Evolutionary conservation across 75 land plant species (phyloP).

Genomic region (Adiantum capillusveneris): DNA sequence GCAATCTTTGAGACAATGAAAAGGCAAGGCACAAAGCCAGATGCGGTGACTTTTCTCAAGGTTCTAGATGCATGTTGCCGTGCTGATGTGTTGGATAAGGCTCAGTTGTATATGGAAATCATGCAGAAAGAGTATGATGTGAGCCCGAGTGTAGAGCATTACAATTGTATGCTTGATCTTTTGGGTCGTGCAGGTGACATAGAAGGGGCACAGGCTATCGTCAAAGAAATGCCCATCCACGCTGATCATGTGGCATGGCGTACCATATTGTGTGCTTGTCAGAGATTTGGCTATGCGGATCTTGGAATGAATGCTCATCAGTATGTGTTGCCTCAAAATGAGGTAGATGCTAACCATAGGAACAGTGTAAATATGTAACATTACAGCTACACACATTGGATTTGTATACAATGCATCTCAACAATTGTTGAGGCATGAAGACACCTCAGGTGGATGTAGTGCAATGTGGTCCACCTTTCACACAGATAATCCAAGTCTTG

Average conservation of each 20-base stretch:
- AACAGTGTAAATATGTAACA: too few relatives aligned
- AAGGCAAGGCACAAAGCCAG: conserved; percentile 23
- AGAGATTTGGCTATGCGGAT: too few relatives aligned
- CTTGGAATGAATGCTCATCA: too few relatives aligned
- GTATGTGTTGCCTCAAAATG: too few relatives aligned
- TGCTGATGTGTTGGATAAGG: conserved; percentile 33
- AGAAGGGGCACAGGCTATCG: conserved; percentile 23
- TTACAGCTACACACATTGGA: too few relatives aligned
- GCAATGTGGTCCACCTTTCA: too few relatives aligned
- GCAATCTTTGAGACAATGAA: conserved; percentile 34
- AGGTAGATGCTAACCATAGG: too few relatives aligned
- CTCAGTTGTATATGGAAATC: conserved; percentile 20
- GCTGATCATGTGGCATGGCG: conserved; percentile 35
- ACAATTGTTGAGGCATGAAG: too few relatives aligned
- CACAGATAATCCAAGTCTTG: too few relatives aligned
- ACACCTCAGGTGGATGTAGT: too few relatives aligned
- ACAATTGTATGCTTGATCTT: conserved; percentile 47
- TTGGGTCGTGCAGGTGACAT: conserved; percentile 35
- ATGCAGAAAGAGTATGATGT: conserved; percentile 34
- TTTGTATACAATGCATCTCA: too few relatives aligned
- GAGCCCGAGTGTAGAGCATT: conserved; percentile 34
- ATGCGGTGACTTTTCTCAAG: conserved; percentile 33
- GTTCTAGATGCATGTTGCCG: conserved; percentile 43
- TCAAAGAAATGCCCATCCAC: conserved; percentile 36
- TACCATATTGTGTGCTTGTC: conserved; percentile 22